A percentile compares a stretch with the other conserved stretches of the same genome.
These are phyloP conservation scores for Hymenoscyphus fructigenus DNA, from an alignment of 2,329 filamentous ascomycete genomes.

Conservation along the genomic window DNA sequence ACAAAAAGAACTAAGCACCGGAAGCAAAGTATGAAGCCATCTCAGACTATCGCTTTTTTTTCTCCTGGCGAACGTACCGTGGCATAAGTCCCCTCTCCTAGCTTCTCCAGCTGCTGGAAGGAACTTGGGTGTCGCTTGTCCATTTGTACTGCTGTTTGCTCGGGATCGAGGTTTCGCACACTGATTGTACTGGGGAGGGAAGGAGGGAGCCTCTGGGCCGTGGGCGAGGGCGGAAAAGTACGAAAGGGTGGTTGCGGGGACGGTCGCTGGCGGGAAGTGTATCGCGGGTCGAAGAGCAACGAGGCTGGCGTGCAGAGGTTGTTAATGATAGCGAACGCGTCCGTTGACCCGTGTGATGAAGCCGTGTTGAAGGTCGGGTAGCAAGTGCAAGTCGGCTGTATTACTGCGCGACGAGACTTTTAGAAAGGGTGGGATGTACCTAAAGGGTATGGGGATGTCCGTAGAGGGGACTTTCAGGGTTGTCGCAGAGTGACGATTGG, in stretches of 20 bases:
- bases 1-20: background rate
- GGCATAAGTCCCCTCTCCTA: conserved; percentile 97
- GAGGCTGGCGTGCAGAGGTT: conserved; percentile 40
- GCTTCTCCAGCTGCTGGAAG: conserved; percentile 98
- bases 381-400: conserved; percentile 10
- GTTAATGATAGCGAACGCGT: conserved; percentile 33
- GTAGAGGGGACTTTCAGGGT: no score
- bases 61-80: conserved; percentile 62
- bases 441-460: background rate
- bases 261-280: conserved; percentile 38
- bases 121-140: conserved; percentile 86
- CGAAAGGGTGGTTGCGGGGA: conserved; percentile 28
- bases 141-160: conserved; percentile 53
- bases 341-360: conserved; percentile 34
- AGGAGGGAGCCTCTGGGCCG: conserved; percentile 22
- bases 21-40: background rate
- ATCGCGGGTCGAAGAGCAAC: conserved; percentile 42
- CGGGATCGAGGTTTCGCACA: conserved; percentile 33
- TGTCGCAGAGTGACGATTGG: no score
- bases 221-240: conserved; percentile 36
- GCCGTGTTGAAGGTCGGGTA: conserved; percentile 31
- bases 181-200: conserved; percentile 37
- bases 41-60: background rate
- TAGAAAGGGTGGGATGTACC: background rate
- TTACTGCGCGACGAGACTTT: conserved; percentile 8